Evolutionary conservation across 1,139 yeast species (phyloP), one percentile per base, ranked within the genome.

Genomic region (Taphrina pruni): DNA sequence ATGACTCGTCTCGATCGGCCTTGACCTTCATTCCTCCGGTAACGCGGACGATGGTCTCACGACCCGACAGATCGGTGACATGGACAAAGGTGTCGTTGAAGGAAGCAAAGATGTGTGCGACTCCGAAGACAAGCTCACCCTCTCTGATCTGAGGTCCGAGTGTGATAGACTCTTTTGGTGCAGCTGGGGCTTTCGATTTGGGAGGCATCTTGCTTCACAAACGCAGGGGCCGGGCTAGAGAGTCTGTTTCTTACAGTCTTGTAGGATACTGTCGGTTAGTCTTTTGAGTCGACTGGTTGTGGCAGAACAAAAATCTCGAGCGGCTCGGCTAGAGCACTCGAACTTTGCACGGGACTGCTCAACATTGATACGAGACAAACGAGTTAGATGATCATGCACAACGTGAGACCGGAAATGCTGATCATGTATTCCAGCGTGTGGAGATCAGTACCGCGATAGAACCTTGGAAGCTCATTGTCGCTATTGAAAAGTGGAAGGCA

Each of bases 11-110:
- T 88, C 97, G 92, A 86, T 95, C 99, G 80, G 99, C 99, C 89
- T 95, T 95, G 83, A 95, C 99, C 88, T 95, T 95, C 99, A 95
- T 95, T 88, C 99, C 99, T 88, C 99, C 71, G 82, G 99, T 95
- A 78, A 95, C 97, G 87, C 99, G 92, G 87, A 97, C 89, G 82
- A 95, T 94, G 87, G 99, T 95, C 87, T 95, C 99, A 85, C 93
- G 95, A 84, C 99, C 99, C 79, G 99, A 90, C 79, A 93, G 87
- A 88, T 95, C 99, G 80, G 99, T 95, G 80, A 95, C 96, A 85
- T 95, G 99, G 79, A 95, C 99, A 86, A 95, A 95, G 77, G 99
- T 95, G 87, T 95, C 99, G 90, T 95, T 95, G 89, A 93, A 92
- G 76, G 99, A 94, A 81, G 99, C 99, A 75, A 80, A 95, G 88